Evolutionary conservation across 2,329 filamentous ascomycete species (phyloP), one percentile per base, ranked within the genome.

Genomic region (Colletotrichum spaethianum): DNA sequence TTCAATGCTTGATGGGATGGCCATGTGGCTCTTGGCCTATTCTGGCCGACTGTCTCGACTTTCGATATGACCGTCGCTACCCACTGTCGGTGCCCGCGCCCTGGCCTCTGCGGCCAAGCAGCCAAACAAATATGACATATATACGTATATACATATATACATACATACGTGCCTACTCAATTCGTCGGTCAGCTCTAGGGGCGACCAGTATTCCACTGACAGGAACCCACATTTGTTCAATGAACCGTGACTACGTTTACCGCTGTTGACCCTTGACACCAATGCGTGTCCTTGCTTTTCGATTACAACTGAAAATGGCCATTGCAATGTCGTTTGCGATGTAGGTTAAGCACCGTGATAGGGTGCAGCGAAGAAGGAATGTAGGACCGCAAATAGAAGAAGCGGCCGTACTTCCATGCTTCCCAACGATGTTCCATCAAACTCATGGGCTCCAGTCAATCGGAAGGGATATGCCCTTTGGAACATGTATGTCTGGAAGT

Each of bases 281-380:
- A 20, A 53, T 60, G 52, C 48, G 28, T 60, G 59, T 59, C 44
- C 11, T 46, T 72, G 42, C 69, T 72, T 63, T 72, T 69, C 44
- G 20, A 16, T 14, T 36, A 36, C 38, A 53, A 33, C 59, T 26
- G 64, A 31, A 36, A 36, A 46, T 26, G n/a, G 48, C 28, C 26
- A 60, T 38, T 31, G 46, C 33, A 6, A 57, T 31, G 18, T 14
- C 18, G 56, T n/a, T 42, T 20, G 63, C 8, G 14, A 23, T 42
- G 48, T 2, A 20, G 18, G 60, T 56, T 18, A 23, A 42, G 64
- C 38, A 55, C 33, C 57, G 56, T 52, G n/a, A n/a, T n/a, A n/a
- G 4, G 26, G 42, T 31, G 48, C 52, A 42, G 38, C 26, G 20
- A 57, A 68, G 36, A 71, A 68, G 68, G 50, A 71, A 68, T 20